Percentiles rank a stretch among this genome's conserved stretches.
Evolutionary conservation across 176 grass and related monocot genomes (phyloP).

Genomic region (Carex kokanica): DNA sequence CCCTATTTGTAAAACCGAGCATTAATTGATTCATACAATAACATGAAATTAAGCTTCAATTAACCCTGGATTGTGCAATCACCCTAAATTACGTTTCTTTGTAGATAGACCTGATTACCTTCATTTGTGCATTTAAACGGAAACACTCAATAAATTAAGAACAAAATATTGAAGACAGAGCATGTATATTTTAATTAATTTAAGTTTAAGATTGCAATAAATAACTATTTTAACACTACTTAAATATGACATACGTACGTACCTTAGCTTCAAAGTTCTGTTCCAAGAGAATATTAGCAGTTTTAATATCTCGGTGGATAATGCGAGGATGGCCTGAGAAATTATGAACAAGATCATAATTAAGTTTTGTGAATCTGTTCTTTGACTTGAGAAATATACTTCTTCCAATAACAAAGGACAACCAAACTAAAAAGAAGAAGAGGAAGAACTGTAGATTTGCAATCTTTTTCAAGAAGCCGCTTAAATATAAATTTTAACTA

Average conservation of each 20-base stretch:
- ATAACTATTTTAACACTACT: background rate
- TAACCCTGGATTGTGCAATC: no score
- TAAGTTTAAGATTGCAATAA: background rate
- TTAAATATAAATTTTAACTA: background rate
- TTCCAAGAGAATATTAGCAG: conserved; percentile 85
- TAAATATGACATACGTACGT: background rate
- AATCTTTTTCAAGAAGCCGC: background rate
- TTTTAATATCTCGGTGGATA: conserved; percentile 97
- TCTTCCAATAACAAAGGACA: background rate
- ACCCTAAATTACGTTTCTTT: background rate
- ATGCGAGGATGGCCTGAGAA: conserved; percentile 74
- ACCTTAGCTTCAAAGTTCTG: conserved; percentile 93
- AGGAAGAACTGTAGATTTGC: background rate
- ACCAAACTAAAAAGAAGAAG: background rate
- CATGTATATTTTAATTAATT: background rate
- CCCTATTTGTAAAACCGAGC: background rate
- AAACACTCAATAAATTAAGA: background rate
- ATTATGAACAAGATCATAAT: conserved; percentile 8
- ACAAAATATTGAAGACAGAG: background rate
- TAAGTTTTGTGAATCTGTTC: background rate
- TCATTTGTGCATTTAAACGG: background rate
- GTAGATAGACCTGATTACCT: background rate
- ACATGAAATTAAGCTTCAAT: no score
- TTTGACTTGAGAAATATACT: background rate
- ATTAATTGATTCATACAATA: background rate